phyloP scores from a whole-genome alignment of 495 filamentous ascomycete genomes.

The Penicilliopsis zonata region DNA sequence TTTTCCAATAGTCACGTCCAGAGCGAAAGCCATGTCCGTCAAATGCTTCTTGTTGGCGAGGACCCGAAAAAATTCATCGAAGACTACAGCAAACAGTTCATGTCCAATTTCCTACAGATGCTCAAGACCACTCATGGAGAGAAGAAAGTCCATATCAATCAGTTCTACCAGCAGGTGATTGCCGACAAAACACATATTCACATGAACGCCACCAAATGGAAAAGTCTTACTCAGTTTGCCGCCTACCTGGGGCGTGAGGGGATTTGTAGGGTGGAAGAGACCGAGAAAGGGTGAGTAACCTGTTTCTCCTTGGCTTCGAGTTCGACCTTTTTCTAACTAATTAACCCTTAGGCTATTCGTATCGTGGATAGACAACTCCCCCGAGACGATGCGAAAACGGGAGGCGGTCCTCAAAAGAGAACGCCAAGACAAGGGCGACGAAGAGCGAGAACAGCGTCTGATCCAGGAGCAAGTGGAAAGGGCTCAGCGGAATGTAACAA shows the following conservation, averaged over 20 bases:
- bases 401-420: constrained; percentile 78
- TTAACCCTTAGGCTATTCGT: constrained; percentile 52
- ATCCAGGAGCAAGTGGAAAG: constrained; percentile 70
- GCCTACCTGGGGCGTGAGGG: constrained; percentile 75
- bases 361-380: constrained; percentile 81
- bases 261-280: constrained; percentile 77
- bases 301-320: background rate
- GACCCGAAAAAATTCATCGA: constrained; percentile 70
- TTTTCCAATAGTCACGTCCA: constrained; percentile 44
- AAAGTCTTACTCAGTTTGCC: constrained; percentile 73
- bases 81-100: constrained; percentile 65
- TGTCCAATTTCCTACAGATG: constrained; percentile 62
- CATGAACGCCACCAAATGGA: constrained; percentile 88
- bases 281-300: constrained; percentile 45
- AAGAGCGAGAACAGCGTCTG: constrained; percentile 70
- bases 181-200: constrained; percentile 56
- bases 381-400: constrained; percentile 65
- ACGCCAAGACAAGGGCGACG: constrained; percentile 75
- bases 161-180: constrained; percentile 79
- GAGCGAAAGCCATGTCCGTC: constrained; percentile 71
- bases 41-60: constrained; percentile 76
- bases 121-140: constrained; percentile 73
- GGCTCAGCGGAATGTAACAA: constrained; percentile 39
- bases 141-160: constrained; percentile 74
- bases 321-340: constrained; percentile 2